A percentile compares a stretch with the other conserved stretches of the same genome.
Conservation (phyloP, 805 yeast genomes). For the Nematodospora valgi region DNA sequence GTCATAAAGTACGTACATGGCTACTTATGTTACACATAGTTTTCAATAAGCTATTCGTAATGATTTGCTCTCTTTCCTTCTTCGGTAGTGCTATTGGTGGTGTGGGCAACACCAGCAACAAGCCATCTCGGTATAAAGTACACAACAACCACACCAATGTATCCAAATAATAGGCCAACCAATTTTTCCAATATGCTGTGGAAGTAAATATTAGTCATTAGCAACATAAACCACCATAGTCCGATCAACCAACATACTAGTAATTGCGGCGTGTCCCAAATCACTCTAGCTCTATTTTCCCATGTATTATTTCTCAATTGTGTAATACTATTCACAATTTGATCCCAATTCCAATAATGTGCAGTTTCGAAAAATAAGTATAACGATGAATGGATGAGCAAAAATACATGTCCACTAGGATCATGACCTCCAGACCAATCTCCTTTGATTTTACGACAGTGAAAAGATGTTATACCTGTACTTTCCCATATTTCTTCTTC, state of each 20-base stretch:
- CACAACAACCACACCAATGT: constrained; percentile 44
- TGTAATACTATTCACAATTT: not conserved
- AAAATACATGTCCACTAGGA: constrained; percentile 90
- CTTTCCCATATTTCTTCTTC: constrained; percentile 6
- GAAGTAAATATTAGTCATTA: constrained; percentile 80
- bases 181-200: constrained; percentile 77
- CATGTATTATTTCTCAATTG: not conserved
- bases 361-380: constrained; percentile 63
- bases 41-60: too few species aligned
- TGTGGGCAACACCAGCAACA: too few species aligned
- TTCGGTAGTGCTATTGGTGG: too few species aligned
- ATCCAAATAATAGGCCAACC: constrained; percentile 66
- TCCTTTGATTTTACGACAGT: constrained; percentile 47
- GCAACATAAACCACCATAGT: constrained; percentile 84
- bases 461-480: constrained; percentile 24
- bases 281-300: not conserved
- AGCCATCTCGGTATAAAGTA: constrained; percentile 43
- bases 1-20: too few species aligned
- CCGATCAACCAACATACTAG: constrained; percentile 22
- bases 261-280: constrained; percentile 22
- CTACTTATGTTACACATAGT: too few species aligned
- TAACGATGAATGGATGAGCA: constrained; percentile 63
- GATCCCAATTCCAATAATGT: constrained; percentile 33
- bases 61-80: too few species aligned
- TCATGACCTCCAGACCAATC: constrained; percentile 88